Conservation (phyloP, 2,329 filamentous ascomycete species). For the Tolypocladium album region DNA sequence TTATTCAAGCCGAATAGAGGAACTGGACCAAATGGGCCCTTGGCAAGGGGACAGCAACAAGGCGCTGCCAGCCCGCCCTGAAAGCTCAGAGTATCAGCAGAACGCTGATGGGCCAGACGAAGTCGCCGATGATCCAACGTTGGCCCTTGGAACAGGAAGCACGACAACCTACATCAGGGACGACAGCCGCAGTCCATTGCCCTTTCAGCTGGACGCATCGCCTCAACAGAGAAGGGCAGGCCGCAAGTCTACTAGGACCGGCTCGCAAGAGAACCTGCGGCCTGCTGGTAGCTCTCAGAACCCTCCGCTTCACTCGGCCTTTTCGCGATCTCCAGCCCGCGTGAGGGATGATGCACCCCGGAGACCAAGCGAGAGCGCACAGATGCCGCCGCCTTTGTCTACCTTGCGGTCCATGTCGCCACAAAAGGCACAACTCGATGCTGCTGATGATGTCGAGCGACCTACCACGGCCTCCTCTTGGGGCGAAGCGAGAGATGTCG, state of each 20-base stretch:
- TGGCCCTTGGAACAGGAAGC: constrained; percentile 37
- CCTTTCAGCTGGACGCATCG: constrained; percentile 10
- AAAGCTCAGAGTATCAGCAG: constrained; percentile 32
- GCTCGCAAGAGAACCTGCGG: constrained; percentile 12
- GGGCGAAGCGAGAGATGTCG: constrained; percentile 9
- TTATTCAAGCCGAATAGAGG: constrained; percentile 81
- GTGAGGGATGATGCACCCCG: constrained; percentile 26
- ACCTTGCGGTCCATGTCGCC: constrained; percentile 47
- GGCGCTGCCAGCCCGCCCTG: constrained; percentile 60
- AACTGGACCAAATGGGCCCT: constrained; percentile 64
- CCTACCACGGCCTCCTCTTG: constrained; percentile 8
- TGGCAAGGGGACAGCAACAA: constrained; percentile 50
- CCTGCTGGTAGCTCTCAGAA: constrained; percentile 13
- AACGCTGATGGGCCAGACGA: background rate
- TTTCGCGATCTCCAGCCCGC: constrained; percentile 35
- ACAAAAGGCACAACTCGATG: constrained; percentile 11
- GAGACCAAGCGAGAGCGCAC: constrained; percentile 40
- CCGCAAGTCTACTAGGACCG: constrained; percentile 11
- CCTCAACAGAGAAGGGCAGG: constrained; percentile 10
- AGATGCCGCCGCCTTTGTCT: constrained; percentile 63
- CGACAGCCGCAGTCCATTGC: constrained; percentile 11
- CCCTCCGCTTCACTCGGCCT: constrained; percentile 38
- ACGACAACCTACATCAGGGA: constrained; percentile 32
- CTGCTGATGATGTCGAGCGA: constrained; percentile 3
- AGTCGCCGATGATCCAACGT: background rate